These are phyloP conservation scores for Agrocybe pediades DNA, from an alignment of 768 basidiomycete species.

Conservation along the genomic window DNA sequence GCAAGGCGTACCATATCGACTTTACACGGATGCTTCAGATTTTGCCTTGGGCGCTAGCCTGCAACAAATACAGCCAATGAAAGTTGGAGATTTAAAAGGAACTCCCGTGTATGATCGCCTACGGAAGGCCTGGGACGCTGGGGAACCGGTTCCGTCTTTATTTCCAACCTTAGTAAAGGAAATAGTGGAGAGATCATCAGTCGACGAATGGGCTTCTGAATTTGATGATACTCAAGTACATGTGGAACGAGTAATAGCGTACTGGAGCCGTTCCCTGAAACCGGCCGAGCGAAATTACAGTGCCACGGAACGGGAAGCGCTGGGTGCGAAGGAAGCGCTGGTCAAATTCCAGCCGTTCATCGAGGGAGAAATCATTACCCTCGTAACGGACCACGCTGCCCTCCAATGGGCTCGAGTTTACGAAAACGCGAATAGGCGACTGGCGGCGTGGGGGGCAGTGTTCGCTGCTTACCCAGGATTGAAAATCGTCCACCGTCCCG, in stretches of 20 bases:
- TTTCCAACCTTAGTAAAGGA: conserved; percentile 21
- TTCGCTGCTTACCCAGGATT: conserved; percentile 36
- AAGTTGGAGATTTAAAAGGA: conserved; percentile 25
- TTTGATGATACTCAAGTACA: conserved; percentile 33
- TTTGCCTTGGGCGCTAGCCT: conserved; percentile 27
- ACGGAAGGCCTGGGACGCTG: conserved; percentile 16
- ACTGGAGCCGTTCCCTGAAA: too few species aligned
- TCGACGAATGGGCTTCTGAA: conserved; percentile 18
- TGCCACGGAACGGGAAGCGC: too few species aligned
- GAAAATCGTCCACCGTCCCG: conserved; percentile 38
- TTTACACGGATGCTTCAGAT: too few species aligned
- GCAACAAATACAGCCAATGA: conserved; percentile 33
- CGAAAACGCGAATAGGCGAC: conserved; percentile 36
- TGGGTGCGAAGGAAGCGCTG: too few species aligned
- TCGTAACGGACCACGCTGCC: conserved; percentile 33
- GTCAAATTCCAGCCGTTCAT: conserved; percentile 37
- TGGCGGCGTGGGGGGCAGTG: conserved; percentile 35
- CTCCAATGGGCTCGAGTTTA: conserved; percentile 38
- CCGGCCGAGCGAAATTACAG: too few species aligned
- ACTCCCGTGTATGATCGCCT: conserved; percentile 27
- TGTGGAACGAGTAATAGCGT: conserved; percentile 22
- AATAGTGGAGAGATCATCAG: conserved; percentile 13
- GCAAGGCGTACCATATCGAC: too few species aligned
- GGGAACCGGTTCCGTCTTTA: conserved; percentile 24
- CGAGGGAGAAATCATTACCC: conserved; percentile 32